Evolutionary conservation across 495 filamentous ascomycete species (phyloP).

Genomic region (Opeltia flavorubescens): DNA sequence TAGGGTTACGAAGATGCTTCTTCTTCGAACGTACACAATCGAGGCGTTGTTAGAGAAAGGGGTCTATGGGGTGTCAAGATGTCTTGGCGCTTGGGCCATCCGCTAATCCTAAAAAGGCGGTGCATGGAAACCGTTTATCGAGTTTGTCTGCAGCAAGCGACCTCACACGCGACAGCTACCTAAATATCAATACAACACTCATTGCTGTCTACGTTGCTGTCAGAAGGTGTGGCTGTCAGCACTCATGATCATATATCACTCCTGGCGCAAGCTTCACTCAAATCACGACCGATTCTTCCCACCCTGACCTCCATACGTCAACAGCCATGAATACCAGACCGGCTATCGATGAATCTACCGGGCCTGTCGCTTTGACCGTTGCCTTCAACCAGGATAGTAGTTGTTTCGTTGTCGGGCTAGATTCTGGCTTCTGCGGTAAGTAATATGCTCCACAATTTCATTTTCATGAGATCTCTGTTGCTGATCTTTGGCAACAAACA

Average conservation of each 20-base stretch:
- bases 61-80: no score
- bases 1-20: no score
- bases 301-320: neutral
- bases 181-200: neutral
- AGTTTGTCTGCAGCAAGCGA: no score
- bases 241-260: neutral
- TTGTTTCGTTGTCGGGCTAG: constrained; percentile 79
- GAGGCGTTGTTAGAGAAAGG: no score
- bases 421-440: constrained; percentile 78
- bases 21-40: no score
- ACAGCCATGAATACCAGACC: constrained; percentile 77
- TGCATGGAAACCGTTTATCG: no score
- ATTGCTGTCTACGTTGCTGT: neutral
- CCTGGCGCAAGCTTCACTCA: neutral
- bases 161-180: neutral
- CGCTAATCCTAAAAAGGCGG: no score
- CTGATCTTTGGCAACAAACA: constrained; percentile 21
- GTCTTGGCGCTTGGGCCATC: no score
- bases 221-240: neutral
- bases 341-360: constrained; percentile 61
- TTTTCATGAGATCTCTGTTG: constrained; percentile 7
- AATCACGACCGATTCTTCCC: neutral
- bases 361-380: constrained; percentile 65
- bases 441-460: constrained; percentile 3
- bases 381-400: constrained; percentile 78